These are phyloP conservation scores for Planoprotostelium fungivorum DNA, from an alignment of 78 protist genomes.

Conservation along the genomic window DNA sequence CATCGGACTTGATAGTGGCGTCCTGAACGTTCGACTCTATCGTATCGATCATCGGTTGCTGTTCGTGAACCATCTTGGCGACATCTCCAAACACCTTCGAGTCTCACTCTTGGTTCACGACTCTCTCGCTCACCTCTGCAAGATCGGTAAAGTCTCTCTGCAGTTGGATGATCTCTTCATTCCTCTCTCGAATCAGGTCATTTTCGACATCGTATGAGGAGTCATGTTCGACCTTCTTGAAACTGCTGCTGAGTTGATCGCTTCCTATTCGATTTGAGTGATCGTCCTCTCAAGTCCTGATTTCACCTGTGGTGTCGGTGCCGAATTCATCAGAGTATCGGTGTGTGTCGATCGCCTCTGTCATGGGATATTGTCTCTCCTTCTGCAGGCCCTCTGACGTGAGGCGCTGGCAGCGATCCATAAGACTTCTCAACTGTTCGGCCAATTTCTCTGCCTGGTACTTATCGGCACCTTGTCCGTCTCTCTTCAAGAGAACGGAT, in stretches of 20 bases:
- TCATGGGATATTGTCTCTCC: background rate
- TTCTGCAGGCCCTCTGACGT: background rate
- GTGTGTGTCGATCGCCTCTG: background rate
- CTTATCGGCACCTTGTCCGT: background rate
- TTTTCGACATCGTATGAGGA: background rate
- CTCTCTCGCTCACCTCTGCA: background rate
- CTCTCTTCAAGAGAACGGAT: background rate
- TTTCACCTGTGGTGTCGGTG: background rate
- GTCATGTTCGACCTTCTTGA: background rate
- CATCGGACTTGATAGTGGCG: background rate
- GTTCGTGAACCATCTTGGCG: background rate
- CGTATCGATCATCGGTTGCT: background rate
- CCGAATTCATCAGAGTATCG: background rate
- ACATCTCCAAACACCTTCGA: background rate
- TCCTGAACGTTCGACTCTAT: background rate
- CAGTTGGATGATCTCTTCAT: background rate
- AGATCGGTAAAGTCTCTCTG: background rate
- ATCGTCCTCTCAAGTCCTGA: background rate
- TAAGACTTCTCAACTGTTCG: background rate
- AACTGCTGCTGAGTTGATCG: background rate
- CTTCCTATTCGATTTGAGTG: background rate
- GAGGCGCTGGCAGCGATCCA: background rate
- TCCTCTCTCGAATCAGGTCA: background rate
- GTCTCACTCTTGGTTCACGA: background rate
- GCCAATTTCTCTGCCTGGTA: background rate